These are phyloP conservation scores for Rhodotorula sp. DNA, from an alignment of 1,284 basidiomycete genomes.

Conservation along the genomic window DNA sequence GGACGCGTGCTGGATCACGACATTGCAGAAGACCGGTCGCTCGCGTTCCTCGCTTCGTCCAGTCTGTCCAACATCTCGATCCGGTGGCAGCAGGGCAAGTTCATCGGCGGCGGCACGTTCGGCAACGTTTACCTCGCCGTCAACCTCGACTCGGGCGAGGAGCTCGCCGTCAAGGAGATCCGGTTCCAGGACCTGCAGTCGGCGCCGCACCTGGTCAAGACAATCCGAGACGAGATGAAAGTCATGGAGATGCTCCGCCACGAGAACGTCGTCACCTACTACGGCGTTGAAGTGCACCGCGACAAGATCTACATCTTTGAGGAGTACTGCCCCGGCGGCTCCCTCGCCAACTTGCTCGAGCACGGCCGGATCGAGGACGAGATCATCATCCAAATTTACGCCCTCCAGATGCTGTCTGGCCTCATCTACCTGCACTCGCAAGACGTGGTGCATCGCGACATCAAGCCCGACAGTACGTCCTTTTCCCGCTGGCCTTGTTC, in stretches of 20 bases:
- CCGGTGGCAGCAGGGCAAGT: slow-evolving; percentile 97
- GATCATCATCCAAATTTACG: slow-evolving; percentile 90
- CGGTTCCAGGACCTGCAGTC: slow-evolving; percentile 84
- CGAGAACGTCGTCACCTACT: slow-evolving; percentile 98
- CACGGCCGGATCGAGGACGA: slow-evolving; percentile 97
- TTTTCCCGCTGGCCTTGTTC: not conserved
- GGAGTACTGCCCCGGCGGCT: slow-evolving; percentile 97
- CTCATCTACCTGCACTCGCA: slow-evolving; percentile 89
- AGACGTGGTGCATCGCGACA: slow-evolving; percentile 91
- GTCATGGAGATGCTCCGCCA: slow-evolving; percentile 99
- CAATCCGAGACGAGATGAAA: slow-evolving; percentile 94
- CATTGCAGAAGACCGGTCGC: slow-evolving; percentile 82
- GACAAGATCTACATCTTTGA: slow-evolving; percentile 99
- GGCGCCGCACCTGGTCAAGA: slow-evolving; percentile 65
- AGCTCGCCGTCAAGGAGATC: slow-evolving; percentile 99
- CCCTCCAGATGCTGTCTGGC: slow-evolving; percentile 95
- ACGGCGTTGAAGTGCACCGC: slow-evolving; percentile 97
- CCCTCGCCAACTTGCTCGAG: slow-evolving; percentile 82
- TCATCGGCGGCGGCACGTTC: slow-evolving; percentile 96
- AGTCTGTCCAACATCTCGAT: slow-evolving; percentile 93
- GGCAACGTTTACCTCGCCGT: slow-evolving; percentile 97
- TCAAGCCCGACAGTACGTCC: slow-evolving; percentile 94
- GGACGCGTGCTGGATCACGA: slow-evolving; percentile 89
- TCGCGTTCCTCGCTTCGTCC: slow-evolving; percentile 73
- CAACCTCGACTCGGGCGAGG: slow-evolving; percentile 91